Percentiles rank a stretch among this genome's conserved stretches.
Conservation (phyloP, 2,329 filamentous ascomycete species). For the Aschersonia sp. region DNA sequence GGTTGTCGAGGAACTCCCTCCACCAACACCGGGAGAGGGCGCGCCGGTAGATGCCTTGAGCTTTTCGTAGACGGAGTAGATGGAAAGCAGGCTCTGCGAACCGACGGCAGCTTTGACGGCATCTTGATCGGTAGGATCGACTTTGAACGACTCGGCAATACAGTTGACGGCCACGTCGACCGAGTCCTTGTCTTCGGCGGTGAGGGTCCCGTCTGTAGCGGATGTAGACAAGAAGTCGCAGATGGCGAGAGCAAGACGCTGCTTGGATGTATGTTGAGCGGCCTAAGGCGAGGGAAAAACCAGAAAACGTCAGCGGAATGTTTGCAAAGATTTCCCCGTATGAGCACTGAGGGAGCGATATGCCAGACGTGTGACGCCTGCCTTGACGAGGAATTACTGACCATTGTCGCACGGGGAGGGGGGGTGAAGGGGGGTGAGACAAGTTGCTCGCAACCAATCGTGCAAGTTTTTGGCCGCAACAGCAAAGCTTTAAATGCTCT, state of each 20-base stretch:
- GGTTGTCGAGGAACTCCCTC: slow-evolving; percentile 19
- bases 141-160: slow-evolving; percentile 89
- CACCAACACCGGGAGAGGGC: slow-evolving; percentile 17
- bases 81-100: slow-evolving; percentile 72
- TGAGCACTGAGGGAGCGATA: too few species aligned
- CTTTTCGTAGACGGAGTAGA: slow-evolving; percentile 95
- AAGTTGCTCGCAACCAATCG: too few species aligned
- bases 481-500: too few species aligned
- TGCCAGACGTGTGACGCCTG: too few species aligned
- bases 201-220: slow-evolving; percentile 74
- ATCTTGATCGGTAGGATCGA: slow-evolving; percentile 65
- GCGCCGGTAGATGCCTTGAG: slow-evolving; percentile 45
- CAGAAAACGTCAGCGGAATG: too few species aligned
- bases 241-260: slow-evolving; percentile 93
- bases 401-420: too few species aligned
- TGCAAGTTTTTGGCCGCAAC: too few species aligned
- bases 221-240: slow-evolving; percentile 87
- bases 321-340: too few species aligned
- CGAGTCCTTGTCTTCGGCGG: slow-evolving; percentile 77
- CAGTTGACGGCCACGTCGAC: slow-evolving; percentile 91
- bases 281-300: slow-evolving; percentile 7
- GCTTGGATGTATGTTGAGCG: slow-evolving; percentile 35
- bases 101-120: slow-evolving; percentile 67
- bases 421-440: too few species aligned
- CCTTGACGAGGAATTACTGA: too few species aligned